Conservation (phyloP, 352 stramenopile species). For the Phytophthora pini region DNA sequence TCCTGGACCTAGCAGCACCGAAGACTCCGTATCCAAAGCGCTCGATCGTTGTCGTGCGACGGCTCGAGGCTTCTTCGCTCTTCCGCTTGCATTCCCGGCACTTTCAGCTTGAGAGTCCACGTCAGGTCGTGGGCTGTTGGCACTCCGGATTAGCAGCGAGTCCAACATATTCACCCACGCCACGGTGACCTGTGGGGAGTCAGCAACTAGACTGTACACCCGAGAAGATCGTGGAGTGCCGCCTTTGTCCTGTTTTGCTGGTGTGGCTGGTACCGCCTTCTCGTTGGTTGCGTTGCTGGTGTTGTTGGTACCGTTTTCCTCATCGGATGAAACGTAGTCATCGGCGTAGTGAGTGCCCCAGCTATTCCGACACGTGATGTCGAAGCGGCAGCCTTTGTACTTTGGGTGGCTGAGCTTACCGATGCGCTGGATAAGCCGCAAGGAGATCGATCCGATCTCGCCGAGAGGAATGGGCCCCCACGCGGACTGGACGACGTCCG, state of each 20-base stretch:
- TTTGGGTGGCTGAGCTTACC: conserved; percentile 80
- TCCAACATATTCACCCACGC: conserved; percentile 81
- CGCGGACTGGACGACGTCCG: conserved; percentile 78
- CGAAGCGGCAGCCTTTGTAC: conserved; percentile 84
- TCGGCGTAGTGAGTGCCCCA: conserved; percentile 83
- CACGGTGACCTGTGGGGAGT: conserved; percentile 76
- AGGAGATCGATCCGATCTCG: conserved; percentile 81
- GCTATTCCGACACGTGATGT: conserved; percentile 85
- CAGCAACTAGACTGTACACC: conserved; percentile 79
- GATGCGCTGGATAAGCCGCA: conserved; percentile 84
- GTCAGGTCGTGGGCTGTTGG: conserved; percentile 77
- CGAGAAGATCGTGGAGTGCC: conserved; percentile 69
- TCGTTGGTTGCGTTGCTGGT: conserved; percentile 36
- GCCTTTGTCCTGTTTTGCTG: conserved; percentile 49
- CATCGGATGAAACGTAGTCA: conserved; percentile 80
- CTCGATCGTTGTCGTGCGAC: conserved; percentile 49
- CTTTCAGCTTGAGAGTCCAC: conserved; percentile 24
- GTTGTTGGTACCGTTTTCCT: conserved; percentile 59
- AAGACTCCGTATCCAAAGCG: conserved; percentile 52
- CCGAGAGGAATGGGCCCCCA: conserved; percentile 79
- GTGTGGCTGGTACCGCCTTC: conserved; percentile 20
- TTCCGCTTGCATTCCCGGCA: conserved; percentile 24
- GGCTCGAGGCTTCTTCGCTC: conserved; percentile 35
- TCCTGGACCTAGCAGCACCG: conserved; percentile 45
- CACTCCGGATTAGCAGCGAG: conserved; percentile 72